These are phyloP conservation scores for Cyanidium caldarium DNA, from an alignment of 23 red algal species.

Conservation along the genomic window DNA sequence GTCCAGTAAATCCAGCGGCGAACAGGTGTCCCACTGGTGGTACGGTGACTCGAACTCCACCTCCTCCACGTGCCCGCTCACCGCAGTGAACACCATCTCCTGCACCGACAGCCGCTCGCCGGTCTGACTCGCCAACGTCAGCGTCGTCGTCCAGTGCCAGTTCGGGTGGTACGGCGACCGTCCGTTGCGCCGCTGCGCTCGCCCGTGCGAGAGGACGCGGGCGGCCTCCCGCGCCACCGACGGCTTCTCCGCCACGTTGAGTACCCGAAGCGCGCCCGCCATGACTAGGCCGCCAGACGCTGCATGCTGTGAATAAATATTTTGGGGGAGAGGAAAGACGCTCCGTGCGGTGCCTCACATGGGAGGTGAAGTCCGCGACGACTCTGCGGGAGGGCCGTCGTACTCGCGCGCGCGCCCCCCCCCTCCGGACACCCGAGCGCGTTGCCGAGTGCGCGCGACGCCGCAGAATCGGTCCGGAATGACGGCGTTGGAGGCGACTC, in stretches of 20 bases:
- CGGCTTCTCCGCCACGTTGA: constrained; percentile 90
- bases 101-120: constrained; percentile 2
- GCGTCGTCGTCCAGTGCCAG: constrained; percentile 13
- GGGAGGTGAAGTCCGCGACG: too few relatives aligned
- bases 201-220: constrained; percentile 14
- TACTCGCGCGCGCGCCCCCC: too few relatives aligned
- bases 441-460: too few relatives aligned
- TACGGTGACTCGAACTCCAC: constrained; percentile 52
- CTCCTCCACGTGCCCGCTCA: constrained; percentile 66
- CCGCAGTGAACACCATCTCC: constrained; percentile 63
- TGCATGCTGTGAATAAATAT: too few relatives aligned
- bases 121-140: constrained; percentile 31
- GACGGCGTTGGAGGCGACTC: too few relatives aligned
- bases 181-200: constrained; percentile 1
- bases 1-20: constrained; percentile 27
- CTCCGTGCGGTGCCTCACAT: too few relatives aligned
- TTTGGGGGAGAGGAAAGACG: too few relatives aligned
- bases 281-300: too few relatives aligned
- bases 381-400: too few relatives aligned
- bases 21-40: constrained; percentile 53
- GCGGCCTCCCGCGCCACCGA: constrained; percentile 68
- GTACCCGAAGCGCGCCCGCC: too few relatives aligned
- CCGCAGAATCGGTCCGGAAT: too few relatives aligned
- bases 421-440: too few relatives aligned
- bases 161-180: constrained; percentile 32